Percentiles rank a stretch among this genome's conserved stretches.
Conservation (phyloP, 345 rosid genomes). For the Eucalyptus curtisii region DNA sequence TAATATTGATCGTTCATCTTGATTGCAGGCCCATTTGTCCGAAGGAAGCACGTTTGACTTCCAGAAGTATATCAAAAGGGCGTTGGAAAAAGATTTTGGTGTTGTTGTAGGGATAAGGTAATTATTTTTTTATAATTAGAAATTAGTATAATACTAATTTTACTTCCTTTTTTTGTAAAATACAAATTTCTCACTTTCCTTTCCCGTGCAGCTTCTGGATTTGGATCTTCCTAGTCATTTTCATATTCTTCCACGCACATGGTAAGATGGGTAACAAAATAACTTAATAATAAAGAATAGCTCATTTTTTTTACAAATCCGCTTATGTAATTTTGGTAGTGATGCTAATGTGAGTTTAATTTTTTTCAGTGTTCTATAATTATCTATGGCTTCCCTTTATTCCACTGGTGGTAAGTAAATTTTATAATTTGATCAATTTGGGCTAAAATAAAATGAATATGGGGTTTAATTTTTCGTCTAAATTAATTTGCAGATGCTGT, state of each 20-base stretch:
- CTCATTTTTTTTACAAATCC: background rate
- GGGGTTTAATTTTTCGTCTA: background rate
- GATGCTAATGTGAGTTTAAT: background rate
- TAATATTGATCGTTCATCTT: background rate
- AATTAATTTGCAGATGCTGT: slow-evolving; percentile 21
- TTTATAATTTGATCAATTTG: background rate
- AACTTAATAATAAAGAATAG: background rate
- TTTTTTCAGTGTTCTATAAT: slow-evolving; percentile 34
- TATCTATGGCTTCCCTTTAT: slow-evolving; percentile 76
- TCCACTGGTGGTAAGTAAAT: slow-evolving; percentile 52
- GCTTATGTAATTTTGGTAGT: background rate
- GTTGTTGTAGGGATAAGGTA: slow-evolving; percentile 60
- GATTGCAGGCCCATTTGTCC: slow-evolving; percentile 58
- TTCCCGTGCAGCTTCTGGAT: slow-evolving; percentile 52
- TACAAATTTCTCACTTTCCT: background rate
- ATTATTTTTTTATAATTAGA: background rate
- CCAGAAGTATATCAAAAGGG: slow-evolving; percentile 69
- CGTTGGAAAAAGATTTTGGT: slow-evolving; percentile 60
- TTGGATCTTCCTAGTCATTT: slow-evolving; percentile 48
- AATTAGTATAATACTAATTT: background rate
- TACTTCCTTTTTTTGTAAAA: background rate
- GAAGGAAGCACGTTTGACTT: slow-evolving; percentile 49
- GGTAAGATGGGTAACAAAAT: slow-evolving; percentile 19
- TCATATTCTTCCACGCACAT: slow-evolving; percentile 60
- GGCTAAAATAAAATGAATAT: background rate